Base-by-base conservation (phyloP, 345 rosid genomes). In the Brassica napus region DNA sequence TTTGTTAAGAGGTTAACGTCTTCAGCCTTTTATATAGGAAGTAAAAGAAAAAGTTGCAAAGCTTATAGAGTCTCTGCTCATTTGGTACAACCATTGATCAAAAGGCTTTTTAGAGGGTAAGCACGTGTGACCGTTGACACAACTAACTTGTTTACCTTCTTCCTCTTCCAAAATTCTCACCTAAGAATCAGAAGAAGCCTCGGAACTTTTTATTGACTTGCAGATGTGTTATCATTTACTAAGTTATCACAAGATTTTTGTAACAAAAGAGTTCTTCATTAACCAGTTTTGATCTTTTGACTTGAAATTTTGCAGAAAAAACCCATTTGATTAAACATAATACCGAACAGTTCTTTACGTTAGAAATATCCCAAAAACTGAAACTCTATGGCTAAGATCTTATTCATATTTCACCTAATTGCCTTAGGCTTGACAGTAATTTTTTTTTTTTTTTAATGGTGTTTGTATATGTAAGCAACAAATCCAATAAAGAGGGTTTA, bases 1-100 rank as follows among this genome's bases (percentile, higher is more conserved):
- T 24, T 69, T 63, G 79, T 64, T 55, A 75, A 70, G 62, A 69
- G 72, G 24, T 69, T 64, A 31, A 7, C 21, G 11, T 54, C 58
- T 62, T 9, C 10, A 68, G 35, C 74, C 60, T 11, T 54, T 31
- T 74, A 69, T 74, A 69, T 52, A 80, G 59, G 8, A 61, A 74
- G 67, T 60, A 6, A n/a, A 7, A 65, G 32, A 54, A 37, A 60
- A 5, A 21, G 0, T 21, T 59, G 49, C 16, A 24, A 72, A 59
- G 44, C 21, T 60, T 63, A 64, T 77, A 70, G 72, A 1, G 1
- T 66, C 69, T 32, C 16, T 31, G 73, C 34, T 47, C 64, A 72
- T 74, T 74, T 52, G 83, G 66, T 80, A 74, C 79, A 81, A 71
- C 83, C 73, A 32, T 32, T 71, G 34, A 65, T 81, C 83, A 75